Base-by-base conservation (phyloP, 306 rosid genomes). In the Hylodesmum podocarpum region DNA sequence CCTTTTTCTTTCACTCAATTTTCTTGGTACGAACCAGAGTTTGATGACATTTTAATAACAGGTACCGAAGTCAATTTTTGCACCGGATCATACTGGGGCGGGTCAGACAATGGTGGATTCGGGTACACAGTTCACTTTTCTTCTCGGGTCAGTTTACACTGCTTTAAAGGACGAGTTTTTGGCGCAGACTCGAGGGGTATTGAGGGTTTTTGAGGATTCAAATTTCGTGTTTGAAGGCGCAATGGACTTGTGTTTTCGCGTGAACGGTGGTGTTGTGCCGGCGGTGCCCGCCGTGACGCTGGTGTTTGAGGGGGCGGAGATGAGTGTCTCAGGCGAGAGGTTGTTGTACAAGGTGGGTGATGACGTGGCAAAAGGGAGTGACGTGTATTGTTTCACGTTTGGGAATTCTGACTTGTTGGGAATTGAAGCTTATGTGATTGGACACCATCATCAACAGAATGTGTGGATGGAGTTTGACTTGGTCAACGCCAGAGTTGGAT, bases 41-140 rank as follows among this genome's bases (percentile, higher is more conserved):
- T n/a, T n/a, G n/a, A n/a, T n/a, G n/a, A n/a, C n/a, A n/a, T n/a
- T n/a, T n/a, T n/a, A n/a, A n/a, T n/a, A n/a, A n/a, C n/a, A n/a
- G n/a, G 78, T 91, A 1, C 87, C 92, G 16, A 84, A 88, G 27
- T 69, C 96, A 0, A 61, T 65, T 0, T 84, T 88, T 2, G 73
- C 59, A 0, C 96, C 98, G 19, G 97, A 93, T 62, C 98, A 93
- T 29, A 89, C 96, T 29, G 97, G 97, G 18, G 97, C 98, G 33
- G 97, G 98, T 14, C 98, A 93, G 44, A 89, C 98, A 3, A 93
- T 91, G 88, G 96, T 93, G 3, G 98, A 93, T 66, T 93, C 97
- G 11, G 98, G 98, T 0, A 91, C 97, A 0, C 97, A 91, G 78
- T 93, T 93, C 77, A 91, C 93, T 3, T 87, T 93, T 43, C 93